phyloP scores from a whole-genome alignment of 2,329 filamentous ascomycete genomes.

The Sporothrix phasma region DNA sequence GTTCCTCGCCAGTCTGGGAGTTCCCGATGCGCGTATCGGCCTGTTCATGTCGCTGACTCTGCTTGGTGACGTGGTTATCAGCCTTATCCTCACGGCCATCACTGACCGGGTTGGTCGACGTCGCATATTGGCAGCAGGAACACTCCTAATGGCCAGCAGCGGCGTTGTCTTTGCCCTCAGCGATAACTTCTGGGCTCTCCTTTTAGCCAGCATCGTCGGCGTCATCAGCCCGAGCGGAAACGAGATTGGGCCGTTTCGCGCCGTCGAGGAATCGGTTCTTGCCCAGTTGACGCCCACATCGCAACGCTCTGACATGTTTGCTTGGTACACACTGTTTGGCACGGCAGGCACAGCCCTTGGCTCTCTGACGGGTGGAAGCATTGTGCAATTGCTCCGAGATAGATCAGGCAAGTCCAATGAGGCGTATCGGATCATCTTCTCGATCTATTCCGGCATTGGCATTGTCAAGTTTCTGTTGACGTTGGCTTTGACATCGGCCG shows the following conservation, averaged over 20 bases:
- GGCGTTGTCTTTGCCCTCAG: constrained; percentile 45
- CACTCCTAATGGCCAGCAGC: constrained; percentile 44
- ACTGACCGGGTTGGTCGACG: constrained; percentile 46
- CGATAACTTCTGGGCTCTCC: constrained; percentile 47
- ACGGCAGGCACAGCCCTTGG: constrained; percentile 52
- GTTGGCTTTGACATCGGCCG: constrained; percentile 33
- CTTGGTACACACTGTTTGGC: constrained; percentile 52
- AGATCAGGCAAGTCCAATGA: constrained; percentile 10
- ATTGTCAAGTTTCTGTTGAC: constrained; percentile 45
- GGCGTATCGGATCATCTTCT: constrained; percentile 48
- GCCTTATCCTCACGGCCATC: constrained; percentile 47
- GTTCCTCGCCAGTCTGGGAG: constrained; percentile 41
- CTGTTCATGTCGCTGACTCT: constrained; percentile 58
- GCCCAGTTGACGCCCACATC: constrained; percentile 42
- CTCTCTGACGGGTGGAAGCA: constrained; percentile 49
- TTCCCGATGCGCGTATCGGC: constrained; percentile 44
- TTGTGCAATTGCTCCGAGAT: constrained; percentile 39
- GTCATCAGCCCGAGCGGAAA: constrained; percentile 57
- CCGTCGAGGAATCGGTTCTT: constrained; percentile 51
- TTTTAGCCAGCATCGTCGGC: constrained; percentile 47
- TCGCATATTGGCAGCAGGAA: constrained; percentile 43
- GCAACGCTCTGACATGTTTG: constrained; percentile 46
- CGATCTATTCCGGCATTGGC: constrained; percentile 47
- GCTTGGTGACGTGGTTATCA: constrained; percentile 48
- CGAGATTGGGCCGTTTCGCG: constrained; percentile 54